Evolutionary conservation across 805 yeast species (phyloP).

Genomic region (Kodamaea sagamina): DNA sequence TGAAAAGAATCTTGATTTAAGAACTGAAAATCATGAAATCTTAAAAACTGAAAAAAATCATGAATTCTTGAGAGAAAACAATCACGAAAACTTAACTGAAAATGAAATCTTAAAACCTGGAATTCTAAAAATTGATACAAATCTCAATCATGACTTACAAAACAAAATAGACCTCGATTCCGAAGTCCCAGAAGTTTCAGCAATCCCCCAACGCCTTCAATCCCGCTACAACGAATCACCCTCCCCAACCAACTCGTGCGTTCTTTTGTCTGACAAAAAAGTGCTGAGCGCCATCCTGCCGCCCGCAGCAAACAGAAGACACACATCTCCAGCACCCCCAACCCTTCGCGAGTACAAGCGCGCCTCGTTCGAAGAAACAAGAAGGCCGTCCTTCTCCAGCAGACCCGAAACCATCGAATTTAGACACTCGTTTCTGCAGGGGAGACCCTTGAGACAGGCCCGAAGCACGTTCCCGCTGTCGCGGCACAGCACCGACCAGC

Average conservation of each 20-base stretch:
- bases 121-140: too few relatives aligned
- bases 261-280: neutral
- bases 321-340: constrained; percentile 12
- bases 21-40: too few relatives aligned
- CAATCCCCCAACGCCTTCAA: constrained; percentile 5
- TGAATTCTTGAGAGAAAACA: too few relatives aligned
- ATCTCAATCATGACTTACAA: too few relatives aligned
- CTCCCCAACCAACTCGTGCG: neutral
- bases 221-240: neutral
- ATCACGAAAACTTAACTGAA: too few relatives aligned
- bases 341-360: constrained; percentile 7
- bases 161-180: too few relatives aligned
- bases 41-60: too few relatives aligned
- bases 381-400: neutral
- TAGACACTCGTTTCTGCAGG: constrained; percentile 11
- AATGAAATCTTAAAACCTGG: too few relatives aligned
- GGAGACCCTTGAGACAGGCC: constrained; percentile 10
- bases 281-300: neutral
- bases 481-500: constrained; percentile 3
- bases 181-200: constrained; percentile 5
- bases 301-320: constrained; percentile 10
- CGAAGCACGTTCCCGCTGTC: constrained; percentile 23
- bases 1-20: too few relatives aligned
- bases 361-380: constrained; percentile 1
- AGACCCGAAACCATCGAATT: constrained; percentile 6